Evolutionary conservation across 352 stramenopile species (phyloP), one percentile per base, ranked within the genome.

Genomic region (Globisporangium megalacanthum): DNA sequence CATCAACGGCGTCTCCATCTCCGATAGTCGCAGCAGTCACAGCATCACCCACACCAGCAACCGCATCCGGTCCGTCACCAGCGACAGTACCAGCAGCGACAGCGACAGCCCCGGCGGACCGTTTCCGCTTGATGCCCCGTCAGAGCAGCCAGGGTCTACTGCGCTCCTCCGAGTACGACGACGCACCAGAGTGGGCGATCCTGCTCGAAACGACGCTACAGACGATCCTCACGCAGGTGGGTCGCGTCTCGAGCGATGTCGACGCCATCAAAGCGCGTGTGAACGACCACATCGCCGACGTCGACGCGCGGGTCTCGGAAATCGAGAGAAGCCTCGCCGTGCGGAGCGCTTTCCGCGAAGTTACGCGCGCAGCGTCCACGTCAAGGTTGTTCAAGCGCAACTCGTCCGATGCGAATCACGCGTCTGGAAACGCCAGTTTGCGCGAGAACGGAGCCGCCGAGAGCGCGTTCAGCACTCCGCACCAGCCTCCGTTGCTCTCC

Each of bases 181-280:
- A 69, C 8, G 54, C 65, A 5, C 77, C 73, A 13, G 67, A 79
- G 31, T 89, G 77, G 77, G 77, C 75, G 7, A 49, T 80, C 22
- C 37, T 69, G 17, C 68, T 89, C 44, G 71, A 88, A 39, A 54
- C 60, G 20, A 80, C 73, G 22, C 71, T 89, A 50, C 73, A 86
- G 45, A 69, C 48, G 29, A 77, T 89, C 44, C 54, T 89, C 15
- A 52, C 59, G 20, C 77, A 89, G 31, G 77, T 89, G 10, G 55
- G 61, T 13, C 67, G 60, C 3, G 79, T 89, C 1, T 84, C 75
- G 1, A 65, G 60, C 37, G 79, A 89, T 33, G 70, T 89, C 22
- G 73, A 89, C 35, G 46, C 56, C 25, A 64, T 89, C 49, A 80
- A 75, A 46, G 33, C 53, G 0, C 66, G 73, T n/a, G 60, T 85